These are phyloP conservation scores for Scleromitrula shiraiana DNA, from an alignment of 2,329 filamentous ascomycete genomes.

Conservation along the genomic window DNA sequence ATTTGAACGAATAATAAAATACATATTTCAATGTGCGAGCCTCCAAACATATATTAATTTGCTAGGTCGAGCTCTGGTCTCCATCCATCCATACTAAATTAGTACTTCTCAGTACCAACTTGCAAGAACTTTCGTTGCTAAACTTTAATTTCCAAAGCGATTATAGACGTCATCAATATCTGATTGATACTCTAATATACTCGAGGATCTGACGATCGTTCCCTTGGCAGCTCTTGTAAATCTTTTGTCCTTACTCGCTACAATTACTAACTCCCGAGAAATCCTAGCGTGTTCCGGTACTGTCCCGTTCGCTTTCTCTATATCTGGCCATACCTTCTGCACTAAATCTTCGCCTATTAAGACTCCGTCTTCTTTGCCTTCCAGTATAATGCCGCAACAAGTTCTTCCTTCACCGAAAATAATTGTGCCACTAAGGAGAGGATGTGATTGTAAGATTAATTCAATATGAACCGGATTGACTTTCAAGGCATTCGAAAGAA, in stretches of 20 bases:
- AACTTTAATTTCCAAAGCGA: not conserved
- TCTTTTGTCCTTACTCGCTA: conserved; percentile 8
- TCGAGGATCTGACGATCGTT: conserved; percentile 7
- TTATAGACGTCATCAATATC: conserved; percentile 26
- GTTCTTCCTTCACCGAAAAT: conserved; percentile 30
- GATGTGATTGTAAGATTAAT: conserved; percentile 29
- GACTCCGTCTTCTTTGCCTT: conserved; percentile 7
- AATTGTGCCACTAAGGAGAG: conserved; percentile 26
- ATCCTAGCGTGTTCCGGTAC: conserved; percentile 18
- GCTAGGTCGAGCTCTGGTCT: too few relatives aligned
- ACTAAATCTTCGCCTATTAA: conserved; percentile 8
- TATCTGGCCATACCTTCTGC: conserved; percentile 12
- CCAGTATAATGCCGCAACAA: conserved; percentile 15
- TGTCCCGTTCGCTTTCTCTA: conserved; percentile 13
- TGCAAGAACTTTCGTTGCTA: too few relatives aligned
- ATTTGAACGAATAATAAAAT: too few relatives aligned
- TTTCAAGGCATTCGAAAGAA: conserved; percentile 38
- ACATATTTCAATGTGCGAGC: too few relatives aligned
- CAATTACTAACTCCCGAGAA: conserved; percentile 11
- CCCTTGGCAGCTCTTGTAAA: conserved; percentile 16
- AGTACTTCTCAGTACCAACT: too few relatives aligned
- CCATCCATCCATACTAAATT: not conserved
- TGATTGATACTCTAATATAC: not conserved
- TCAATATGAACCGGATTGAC: conserved; percentile 37
- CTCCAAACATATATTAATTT: too few relatives aligned